Evolutionary conservation across 495 filamentous ascomycete species (phyloP).

Genomic region (Trichodelitschia bisporula): DNA sequence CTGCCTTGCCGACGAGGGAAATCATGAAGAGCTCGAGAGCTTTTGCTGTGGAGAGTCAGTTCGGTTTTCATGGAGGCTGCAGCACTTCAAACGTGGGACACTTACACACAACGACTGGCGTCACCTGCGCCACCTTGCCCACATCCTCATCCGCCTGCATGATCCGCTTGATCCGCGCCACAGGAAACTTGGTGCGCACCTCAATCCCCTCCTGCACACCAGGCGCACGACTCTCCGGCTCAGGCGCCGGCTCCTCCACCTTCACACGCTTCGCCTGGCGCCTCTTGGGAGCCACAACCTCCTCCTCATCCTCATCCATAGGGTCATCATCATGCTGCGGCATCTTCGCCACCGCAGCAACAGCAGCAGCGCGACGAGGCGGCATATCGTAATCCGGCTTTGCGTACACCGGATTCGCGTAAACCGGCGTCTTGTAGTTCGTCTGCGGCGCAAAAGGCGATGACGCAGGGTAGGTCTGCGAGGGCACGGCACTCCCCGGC

Average conservation of each 20-base stretch:
- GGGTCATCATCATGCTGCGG: not conserved
- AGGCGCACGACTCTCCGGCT: conserved; percentile 3
- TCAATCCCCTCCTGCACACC: conserved; percentile 24
- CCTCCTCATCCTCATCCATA: not conserved
- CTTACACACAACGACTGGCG: conserved; percentile 74
- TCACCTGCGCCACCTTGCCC: conserved; percentile 93
- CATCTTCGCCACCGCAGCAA: not conserved
- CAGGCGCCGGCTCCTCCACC: conserved; percentile 5
- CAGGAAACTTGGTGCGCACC: conserved; percentile 89
- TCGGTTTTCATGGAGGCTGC: conserved; percentile 3
- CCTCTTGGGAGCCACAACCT: not conserved
- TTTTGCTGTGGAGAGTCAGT: conserved; percentile 26
- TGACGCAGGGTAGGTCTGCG: no score
- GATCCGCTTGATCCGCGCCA: conserved; percentile 94
- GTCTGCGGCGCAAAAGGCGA: no score
- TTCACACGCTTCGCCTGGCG: conserved; percentile 6
- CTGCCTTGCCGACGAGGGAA: conserved; percentile 63
- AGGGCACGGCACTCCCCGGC: no score
- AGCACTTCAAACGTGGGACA: conserved; percentile 7
- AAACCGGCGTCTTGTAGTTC: not conserved
- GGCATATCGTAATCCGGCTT: not conserved
- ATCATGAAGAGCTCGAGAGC: conserved; percentile 97
- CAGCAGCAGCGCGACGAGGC: not conserved
- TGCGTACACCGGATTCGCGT: not conserved
- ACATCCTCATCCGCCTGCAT: conserved; percentile 99